phyloP scores from a whole-genome alignment of 2,329 filamentous ascomycete species.

The Aspergillus sp. region DNA sequence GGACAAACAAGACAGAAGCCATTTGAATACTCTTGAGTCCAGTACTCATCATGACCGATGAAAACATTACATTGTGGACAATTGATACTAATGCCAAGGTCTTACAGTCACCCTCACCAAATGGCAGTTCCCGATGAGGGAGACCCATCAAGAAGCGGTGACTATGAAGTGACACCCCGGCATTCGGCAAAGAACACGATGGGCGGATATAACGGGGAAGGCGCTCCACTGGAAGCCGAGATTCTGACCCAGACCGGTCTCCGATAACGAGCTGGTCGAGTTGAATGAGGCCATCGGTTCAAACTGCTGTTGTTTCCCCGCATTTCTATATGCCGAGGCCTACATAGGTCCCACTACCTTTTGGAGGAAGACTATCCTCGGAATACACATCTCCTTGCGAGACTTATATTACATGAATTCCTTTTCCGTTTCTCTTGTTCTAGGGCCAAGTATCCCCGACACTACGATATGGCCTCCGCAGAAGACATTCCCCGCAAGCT shows the following conservation, averaged over 20 bases:
- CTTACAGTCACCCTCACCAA: too few species aligned
- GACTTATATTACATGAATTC: background rate
- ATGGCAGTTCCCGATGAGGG: too few species aligned
- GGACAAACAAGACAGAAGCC: too few species aligned
- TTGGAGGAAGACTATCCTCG: background rate
- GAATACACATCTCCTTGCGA: background rate
- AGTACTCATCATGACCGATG: too few species aligned
- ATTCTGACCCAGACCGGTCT: background rate
- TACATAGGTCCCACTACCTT: background rate
- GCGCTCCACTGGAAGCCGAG: background rate
- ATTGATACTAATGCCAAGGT: too few species aligned
- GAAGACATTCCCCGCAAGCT: conserved; percentile 56
- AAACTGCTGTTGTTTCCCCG: background rate
- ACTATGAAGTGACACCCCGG: background rate
- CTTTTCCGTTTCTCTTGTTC: background rate
- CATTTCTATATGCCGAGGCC: conserved; percentile 2
- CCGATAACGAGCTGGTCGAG: background rate
- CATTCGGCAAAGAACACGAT: background rate
- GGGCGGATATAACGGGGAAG: background rate
- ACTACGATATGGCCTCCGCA: conserved; percentile 17
- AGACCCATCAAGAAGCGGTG: too few species aligned
- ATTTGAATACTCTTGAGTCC: too few species aligned
- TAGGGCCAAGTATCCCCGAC: background rate
- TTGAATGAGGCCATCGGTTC: background rate
- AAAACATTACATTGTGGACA: too few species aligned